A percentile compares a stretch with the other conserved stretches of the same genome.
Evolutionary conservation across 257 asterid genomes (phyloP).

Genomic region (Solanum virginianum): DNA sequence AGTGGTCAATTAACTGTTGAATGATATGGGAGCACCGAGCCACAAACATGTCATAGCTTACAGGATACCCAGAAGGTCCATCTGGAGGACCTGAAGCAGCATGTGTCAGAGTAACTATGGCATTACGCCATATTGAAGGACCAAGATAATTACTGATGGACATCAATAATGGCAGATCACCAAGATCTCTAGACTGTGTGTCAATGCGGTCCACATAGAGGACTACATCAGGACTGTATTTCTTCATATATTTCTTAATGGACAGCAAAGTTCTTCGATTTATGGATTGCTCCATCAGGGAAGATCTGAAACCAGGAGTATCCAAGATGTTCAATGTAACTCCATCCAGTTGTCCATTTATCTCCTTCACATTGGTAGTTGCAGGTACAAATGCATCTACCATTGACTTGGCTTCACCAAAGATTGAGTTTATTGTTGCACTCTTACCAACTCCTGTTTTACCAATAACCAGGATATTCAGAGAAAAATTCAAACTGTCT

Average conservation of each 20-base stretch:
- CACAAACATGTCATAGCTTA: conserved; percentile 33
- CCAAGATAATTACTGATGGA: conserved; percentile 47
- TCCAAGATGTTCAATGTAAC: conserved; percentile 55
- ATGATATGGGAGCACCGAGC: conserved; percentile 25
- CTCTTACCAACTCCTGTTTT: conserved; percentile 95
- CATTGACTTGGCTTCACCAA: conserved; percentile 37
- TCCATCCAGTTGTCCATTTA: conserved; percentile 35
- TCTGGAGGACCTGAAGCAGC: conserved; percentile 59
- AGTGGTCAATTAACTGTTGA: conserved; percentile 34
- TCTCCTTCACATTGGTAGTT: conserved; percentile 39
- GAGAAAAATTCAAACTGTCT: conserved; percentile 13
- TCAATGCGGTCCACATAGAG: conserved; percentile 75
- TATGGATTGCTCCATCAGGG: conserved; percentile 29
- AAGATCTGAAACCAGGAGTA: conserved; percentile 73
- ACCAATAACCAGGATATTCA: conserved; percentile 63
- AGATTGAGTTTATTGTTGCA: conserved; percentile 78
- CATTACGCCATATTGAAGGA: conserved; percentile 51
- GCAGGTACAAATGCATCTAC: conserved; percentile 60
- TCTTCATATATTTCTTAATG: conserved; percentile 43
- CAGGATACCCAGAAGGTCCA: conserved; percentile 38
- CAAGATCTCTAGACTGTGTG: conserved; percentile 16
- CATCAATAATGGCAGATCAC: conserved; percentile 49
- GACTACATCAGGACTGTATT: conserved; percentile 59
- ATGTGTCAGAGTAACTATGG: conserved; percentile 59
- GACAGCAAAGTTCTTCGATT: conserved; percentile 39